Percentiles rank a stretch among this genome's conserved stretches.
Conservation (phyloP, 371 early-diverging fungal species). For the Mortierella sp. region DNA sequence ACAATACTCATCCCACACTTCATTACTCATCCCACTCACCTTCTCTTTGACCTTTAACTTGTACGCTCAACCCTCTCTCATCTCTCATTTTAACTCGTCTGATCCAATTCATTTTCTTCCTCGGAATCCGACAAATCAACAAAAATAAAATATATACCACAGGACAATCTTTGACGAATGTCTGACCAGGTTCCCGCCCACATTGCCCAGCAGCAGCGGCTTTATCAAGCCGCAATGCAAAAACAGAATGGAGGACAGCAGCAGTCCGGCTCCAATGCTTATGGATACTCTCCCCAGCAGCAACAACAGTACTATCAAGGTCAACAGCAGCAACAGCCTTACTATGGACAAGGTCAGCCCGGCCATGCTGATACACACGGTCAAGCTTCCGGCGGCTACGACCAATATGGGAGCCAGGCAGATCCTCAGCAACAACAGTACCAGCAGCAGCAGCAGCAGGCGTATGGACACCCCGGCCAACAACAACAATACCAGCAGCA, state of each 20-base stretch:
- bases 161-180: constrained; percentile 17
- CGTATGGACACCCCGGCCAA: not conserved
- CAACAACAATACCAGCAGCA: constrained; percentile 33
- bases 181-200: constrained; percentile 50
- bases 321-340: constrained; percentile 38
- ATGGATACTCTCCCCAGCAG: constrained; percentile 32
- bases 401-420: constrained; percentile 23
- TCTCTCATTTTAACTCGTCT: not conserved
- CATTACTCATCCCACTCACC: not conserved
- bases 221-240: constrained; percentile 48
- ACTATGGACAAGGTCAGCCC: constrained; percentile 29
- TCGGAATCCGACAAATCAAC: not conserved
- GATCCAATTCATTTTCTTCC: not conserved
- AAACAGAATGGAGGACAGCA: constrained; percentile 49
- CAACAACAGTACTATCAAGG: constrained; percentile 24
- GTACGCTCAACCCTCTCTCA: no score
- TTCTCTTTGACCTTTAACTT: not conserved
- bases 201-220: constrained; percentile 52
- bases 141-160: not conserved
- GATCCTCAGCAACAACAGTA: constrained; percentile 20
- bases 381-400: constrained; percentile 14
- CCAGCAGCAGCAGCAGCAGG: constrained; percentile 29
- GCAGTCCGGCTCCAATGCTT: constrained; percentile 10
- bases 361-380: constrained; percentile 7
- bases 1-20: not conserved